Percentiles rank a stretch among this genome's conserved stretches.
Conservation (phyloP, 192 early-diverging fungal species). For the Radiomyces spectabilis region DNA sequence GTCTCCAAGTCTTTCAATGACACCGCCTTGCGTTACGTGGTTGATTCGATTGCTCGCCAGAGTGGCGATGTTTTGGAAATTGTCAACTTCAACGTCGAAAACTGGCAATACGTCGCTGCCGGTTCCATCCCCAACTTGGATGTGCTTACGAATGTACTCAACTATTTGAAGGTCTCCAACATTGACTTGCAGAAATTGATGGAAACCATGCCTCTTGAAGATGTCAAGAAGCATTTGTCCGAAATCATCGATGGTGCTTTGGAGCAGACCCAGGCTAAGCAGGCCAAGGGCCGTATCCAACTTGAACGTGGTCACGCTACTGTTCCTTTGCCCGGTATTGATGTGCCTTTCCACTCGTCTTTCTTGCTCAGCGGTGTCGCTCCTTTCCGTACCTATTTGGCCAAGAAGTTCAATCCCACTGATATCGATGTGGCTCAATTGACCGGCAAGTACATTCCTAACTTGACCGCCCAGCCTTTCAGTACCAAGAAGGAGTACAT, state of each 20-base stretch:
- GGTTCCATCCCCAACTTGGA: constrained; percentile 80
- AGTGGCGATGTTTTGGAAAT: constrained; percentile 81
- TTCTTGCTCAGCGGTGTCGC: constrained; percentile 88
- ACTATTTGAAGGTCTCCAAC: constrained; percentile 81
- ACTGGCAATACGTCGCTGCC: constrained; percentile 93
- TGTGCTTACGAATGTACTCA: constrained; percentile 72
- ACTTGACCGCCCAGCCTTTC: constrained; percentile 89
- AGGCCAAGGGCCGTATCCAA: constrained; percentile 51
- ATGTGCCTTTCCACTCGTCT: constrained; percentile 96
- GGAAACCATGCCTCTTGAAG: constrained; percentile 76
- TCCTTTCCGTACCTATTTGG: constrained; percentile 85
- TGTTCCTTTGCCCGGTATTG: constrained; percentile 85
- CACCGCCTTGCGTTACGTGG: constrained; percentile 75
- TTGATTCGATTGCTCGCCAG: constrained; percentile 73
- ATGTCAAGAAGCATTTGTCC: constrained; percentile 74
- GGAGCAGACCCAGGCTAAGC: constrained; percentile 59
- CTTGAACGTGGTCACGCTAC: constrained; percentile 87
- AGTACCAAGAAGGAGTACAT: constrained; percentile 70
- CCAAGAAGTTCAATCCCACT: constrained; percentile 76
- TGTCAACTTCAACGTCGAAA: constrained; percentile 97
- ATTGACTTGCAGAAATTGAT: constrained; percentile 82
- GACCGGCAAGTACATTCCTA: constrained; percentile 88
- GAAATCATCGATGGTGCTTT: constrained; percentile 70
- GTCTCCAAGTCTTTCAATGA: constrained; percentile 82
- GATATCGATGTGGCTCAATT: constrained; percentile 78